Conservation (phyloP, 2,329 filamentous ascomycete genomes). For the Colletotrichum sp. region DNA sequence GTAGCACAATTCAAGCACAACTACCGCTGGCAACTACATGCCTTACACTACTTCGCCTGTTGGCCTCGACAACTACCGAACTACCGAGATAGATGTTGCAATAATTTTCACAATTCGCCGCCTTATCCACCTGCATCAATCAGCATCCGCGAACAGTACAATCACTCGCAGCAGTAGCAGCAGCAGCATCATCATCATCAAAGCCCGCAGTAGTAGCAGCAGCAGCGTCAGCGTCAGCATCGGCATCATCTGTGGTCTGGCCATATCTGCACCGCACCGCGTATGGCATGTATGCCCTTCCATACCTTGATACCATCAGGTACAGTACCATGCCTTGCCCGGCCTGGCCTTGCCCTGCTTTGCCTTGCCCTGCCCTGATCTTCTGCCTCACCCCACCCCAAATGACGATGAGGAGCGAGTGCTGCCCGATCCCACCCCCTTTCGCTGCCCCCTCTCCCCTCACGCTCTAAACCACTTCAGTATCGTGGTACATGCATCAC, state of each 20-base stretch:
- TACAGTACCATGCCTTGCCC: neutral
- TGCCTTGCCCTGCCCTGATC: constrained; percentile 11
- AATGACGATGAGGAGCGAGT: constrained; percentile 15
- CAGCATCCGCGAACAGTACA: neutral
- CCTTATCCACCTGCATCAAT: neutral
- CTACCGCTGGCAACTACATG: neutral
- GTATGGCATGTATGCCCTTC: neutral
- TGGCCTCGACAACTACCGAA: neutral
- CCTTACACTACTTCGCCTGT: neutral
- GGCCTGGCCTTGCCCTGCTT: neutral
- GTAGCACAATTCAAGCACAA: neutral
- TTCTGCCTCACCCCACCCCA: constrained; percentile 1
- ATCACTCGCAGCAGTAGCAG: neutral
- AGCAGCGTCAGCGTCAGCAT: neutral
- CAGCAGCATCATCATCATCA: neutral
- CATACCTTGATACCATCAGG: neutral
- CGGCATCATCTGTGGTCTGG: constrained; percentile 3
- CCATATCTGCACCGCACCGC: neutral
- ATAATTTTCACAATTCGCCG: neutral
- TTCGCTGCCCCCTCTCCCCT: neutral
- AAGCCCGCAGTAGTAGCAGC: neutral
- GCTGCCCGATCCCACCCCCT: constrained; percentile 19
- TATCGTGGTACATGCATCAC: constrained; percentile 13
- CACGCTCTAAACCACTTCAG: constrained; percentile 13
- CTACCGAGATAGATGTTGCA: neutral